phyloP scores from a whole-genome alignment of 352 stramenopile species.

The Phytophthora citrophthora region DNA sequence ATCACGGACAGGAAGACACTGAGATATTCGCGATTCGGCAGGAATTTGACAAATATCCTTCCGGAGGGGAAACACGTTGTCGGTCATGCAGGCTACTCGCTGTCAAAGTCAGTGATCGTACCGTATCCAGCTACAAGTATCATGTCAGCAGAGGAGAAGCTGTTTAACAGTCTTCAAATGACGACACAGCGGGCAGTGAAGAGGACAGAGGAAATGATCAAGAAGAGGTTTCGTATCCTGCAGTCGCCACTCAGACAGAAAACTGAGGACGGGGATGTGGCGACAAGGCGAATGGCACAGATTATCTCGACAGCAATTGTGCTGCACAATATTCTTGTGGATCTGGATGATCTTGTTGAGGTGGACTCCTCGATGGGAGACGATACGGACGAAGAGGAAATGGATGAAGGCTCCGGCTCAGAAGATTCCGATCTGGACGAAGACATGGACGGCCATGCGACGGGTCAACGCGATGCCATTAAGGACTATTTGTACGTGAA shows the following conservation, averaged over 20 bases:
- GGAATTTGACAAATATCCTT: conserved; percentile 16
- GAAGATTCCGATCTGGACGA: conserved; percentile 29
- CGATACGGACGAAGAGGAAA: conserved; percentile 33
- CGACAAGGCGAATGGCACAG: conserved; percentile 31
- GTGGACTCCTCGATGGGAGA: conserved; percentile 18
- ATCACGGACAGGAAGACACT: conserved; percentile 25
- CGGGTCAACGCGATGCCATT: conserved; percentile 17
- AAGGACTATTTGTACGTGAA: conserved; percentile 26
- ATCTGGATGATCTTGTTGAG: conserved; percentile 23
- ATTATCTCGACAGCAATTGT: conserved; percentile 26
- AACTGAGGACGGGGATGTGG: conserved; percentile 26
- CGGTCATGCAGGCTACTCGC: conserved; percentile 18
- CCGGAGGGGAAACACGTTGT: conserved; percentile 28
- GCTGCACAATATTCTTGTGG: conserved; percentile 26
- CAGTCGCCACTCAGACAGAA: conserved; percentile 22
- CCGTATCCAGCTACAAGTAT: conserved; percentile 17
- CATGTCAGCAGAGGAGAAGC: conserved; percentile 8
- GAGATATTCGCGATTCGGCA: conserved; percentile 23
- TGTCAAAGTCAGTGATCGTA: conserved; percentile 25
- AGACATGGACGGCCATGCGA: conserved; percentile 12
- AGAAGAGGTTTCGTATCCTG: conserved; percentile 29
- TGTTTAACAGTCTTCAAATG: conserved; percentile 24
- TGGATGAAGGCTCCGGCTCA: conserved; percentile 13
- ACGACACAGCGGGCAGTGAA: conserved; percentile 24
- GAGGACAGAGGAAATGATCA: conserved; percentile 26